Evolutionary conservation across 106 monocot species (phyloP), one percentile per base, ranked within the genome.

Genomic region (Posidonia australis): DNA sequence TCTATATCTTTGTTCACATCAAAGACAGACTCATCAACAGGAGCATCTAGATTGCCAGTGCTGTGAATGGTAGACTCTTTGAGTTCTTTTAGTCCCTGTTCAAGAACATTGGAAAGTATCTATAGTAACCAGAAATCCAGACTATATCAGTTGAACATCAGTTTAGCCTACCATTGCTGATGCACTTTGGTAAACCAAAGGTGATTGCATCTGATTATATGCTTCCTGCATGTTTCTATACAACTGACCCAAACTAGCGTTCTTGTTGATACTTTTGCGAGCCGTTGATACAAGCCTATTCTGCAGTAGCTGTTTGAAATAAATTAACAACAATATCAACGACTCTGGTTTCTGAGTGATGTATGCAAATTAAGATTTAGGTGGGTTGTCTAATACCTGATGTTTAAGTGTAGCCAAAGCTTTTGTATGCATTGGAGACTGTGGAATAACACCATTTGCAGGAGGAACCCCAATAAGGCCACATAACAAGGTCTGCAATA

Each of bases 401-500:
- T 78, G 77, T 68, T 78, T 78, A 11, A 78, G 72, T 21, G 77
- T 78, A 52, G 77, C 77, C 72, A 78, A 62, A 32, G 72, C 67
- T 67, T 78, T 78, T 43, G 77, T 78, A 54, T 78, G 77, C 77
- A 78, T 78, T 30, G 77, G 77, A 63, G 77, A 78, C 67, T 78
- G 77, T 44, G 77, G 77, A 63, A 78, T 78, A 13, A 78, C 77
- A 46, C 77, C 77, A 63, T 78, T 78, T 41, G 77, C 46, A 30
- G 77, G 77, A 67, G 77, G 77, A 32, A 78, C 32, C 3, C 77
- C 77, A 72, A 78, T 66, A 14, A 78, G 72, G 14, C 77, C 77
- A 67, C 77, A 78, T 0, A 78, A 44, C 46, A 78, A 60, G 14
- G 77, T 78, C 77, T 78, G 69, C 51, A 48, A 24, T 5, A 28